A percentile compares a stretch with the other conserved stretches of the same genome.
phyloP scores from a whole-genome alignment of 495 filamentous ascomycete species.

The Chaetomium cochliodes region DNA sequence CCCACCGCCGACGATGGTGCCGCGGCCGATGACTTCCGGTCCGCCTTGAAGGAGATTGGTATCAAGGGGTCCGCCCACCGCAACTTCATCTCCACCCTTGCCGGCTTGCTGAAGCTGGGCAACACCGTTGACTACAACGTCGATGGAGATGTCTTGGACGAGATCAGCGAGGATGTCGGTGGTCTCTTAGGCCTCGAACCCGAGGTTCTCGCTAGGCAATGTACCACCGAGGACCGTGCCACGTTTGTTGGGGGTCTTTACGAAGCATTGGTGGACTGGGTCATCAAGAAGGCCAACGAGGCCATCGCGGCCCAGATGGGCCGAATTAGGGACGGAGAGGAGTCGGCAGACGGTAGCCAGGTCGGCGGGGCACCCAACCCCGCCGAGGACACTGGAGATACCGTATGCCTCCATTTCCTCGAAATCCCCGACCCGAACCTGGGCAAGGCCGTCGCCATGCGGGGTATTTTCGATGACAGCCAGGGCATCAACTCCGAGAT shows the following conservation, averaged over 20 bases:
- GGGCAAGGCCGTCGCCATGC: constrained; percentile 80
- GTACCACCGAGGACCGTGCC: constrained; percentile 77
- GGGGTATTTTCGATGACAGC: constrained; percentile 85
- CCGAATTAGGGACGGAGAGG: constrained; percentile 57
- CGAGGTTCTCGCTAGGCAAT: constrained; percentile 74
- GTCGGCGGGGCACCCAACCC: constrained; percentile 59
- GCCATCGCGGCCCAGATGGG: constrained; percentile 75
- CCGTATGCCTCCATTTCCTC: constrained; percentile 82
- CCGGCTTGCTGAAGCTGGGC: constrained; percentile 86
- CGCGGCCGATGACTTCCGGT: constrained; percentile 86
- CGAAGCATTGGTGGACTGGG: constrained; percentile 93
- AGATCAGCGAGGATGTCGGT: constrained; percentile 86
- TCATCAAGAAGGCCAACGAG: constrained; percentile 85
- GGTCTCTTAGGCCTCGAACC: constrained; percentile 83
- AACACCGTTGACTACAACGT: constrained; percentile 82
- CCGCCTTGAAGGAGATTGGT: constrained; percentile 79
- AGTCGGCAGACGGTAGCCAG: constrained; percentile 58
- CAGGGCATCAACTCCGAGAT: constrained; percentile 95
- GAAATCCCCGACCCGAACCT: constrained; percentile 79
- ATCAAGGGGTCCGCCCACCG: constrained; percentile 82
- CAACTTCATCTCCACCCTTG: constrained; percentile 77
- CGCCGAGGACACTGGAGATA: constrained; percentile 70
- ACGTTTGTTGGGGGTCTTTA: constrained; percentile 83
- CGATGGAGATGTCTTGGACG: constrained; percentile 81
- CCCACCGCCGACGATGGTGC: constrained; percentile 92